Base-by-base conservation (phyloP, 805 yeast genomes). In the Spathaspora gorwiae region DNA sequence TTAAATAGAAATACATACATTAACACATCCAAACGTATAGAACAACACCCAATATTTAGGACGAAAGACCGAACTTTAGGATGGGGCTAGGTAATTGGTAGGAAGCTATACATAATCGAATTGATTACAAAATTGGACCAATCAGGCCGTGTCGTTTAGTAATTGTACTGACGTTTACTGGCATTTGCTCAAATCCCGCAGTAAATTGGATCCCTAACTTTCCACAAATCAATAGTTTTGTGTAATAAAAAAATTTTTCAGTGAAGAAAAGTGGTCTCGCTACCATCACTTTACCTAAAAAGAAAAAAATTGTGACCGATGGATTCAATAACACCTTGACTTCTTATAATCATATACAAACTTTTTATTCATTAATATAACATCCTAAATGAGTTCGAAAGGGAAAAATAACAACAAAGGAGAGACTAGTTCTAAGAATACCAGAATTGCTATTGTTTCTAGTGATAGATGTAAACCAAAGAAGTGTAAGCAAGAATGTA, bases 401-500 rank as follows among this genome's bases (percentile, higher is more conserved):
- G 47, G 37, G 10, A 43, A 39, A 29, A 54, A 38, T 12, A 39
- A 39, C 11, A 46, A 46, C 32, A 38, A 53, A 53, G 43, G 49
- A 39, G 49, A 46, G 36, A 64, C 62, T 61, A 57, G 64, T 50
- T 62, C 62, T 41, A 68, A 67, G 58, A 75, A 76, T 60, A 73
- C 86, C 24, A 90, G 99, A 87, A 90, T 94, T 66, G 99, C 99
- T 54, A 90, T 94, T 70, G 95, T 94, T 68, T 83, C 84, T 47
- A 82, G 81, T 39, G 99, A 94, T 78, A 90, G 80, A 71, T 94
- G 99, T 76, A 94, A 94, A 68, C 99, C 99, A 45, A 92, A 90
- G 75, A 89, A 94, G 68, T 94, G 99, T 74, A 90, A 95, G 66
- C 99, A 94, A 71, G 99, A 94, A 70, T 94, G 99, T 76, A 83